Evolutionary conservation across 495 filamentous ascomycete genomes (phyloP), one percentile per base, ranked within the genome.

Genomic region (Peziza echinospora): DNA sequence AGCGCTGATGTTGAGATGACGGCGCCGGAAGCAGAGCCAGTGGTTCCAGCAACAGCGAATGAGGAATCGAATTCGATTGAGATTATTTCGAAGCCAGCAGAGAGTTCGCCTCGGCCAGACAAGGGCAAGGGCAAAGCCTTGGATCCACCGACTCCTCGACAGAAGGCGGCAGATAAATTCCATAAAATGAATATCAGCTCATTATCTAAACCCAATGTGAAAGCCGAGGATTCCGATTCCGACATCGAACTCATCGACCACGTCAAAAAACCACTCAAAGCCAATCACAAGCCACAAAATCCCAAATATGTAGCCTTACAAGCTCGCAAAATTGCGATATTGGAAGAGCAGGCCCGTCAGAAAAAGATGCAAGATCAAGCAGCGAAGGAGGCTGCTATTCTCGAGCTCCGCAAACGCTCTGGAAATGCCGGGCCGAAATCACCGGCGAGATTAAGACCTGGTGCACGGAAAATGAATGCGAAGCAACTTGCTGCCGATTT

Each of bases 401-500:
- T 6, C 13, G 30, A 37, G 13, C 30, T 37, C 13, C 13, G 6
- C 13, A 37, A 37, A 6, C 3, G 30, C 13, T 37, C 30, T 11
- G 30, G 30, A 2, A 37, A 37, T 37, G 19, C 30, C 19, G 19
- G 30, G 30, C 30, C 3, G 3, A 37, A 37, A 37, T 37, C 30
- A 3, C 30, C 30, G 19, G 19, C 13, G 2, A n/a, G n/a, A n/a
- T n/a, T n/a, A n/a, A n/a, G n/a, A n/a, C n/a, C n/a, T n/a, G 13
- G 19, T 11, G 19, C 13, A 37, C 68, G 13, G 30, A 37, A 37
- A 5, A 78, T 93, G 68, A 81, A 72, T 5, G 58, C 70, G 1
- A 69, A 71, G 7, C 75, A 89, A 49, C 65, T 96, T 37, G 72
- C 84, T n/a, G 64, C 67, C 6, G 69, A 62, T 17, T 60, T 96